Percentiles rank a stretch among this genome's conserved stretches.
These are phyloP conservation scores for Metschnikowia henanensis DNA, from an alignment of 805 yeast species.

Conservation along the genomic window DNA sequence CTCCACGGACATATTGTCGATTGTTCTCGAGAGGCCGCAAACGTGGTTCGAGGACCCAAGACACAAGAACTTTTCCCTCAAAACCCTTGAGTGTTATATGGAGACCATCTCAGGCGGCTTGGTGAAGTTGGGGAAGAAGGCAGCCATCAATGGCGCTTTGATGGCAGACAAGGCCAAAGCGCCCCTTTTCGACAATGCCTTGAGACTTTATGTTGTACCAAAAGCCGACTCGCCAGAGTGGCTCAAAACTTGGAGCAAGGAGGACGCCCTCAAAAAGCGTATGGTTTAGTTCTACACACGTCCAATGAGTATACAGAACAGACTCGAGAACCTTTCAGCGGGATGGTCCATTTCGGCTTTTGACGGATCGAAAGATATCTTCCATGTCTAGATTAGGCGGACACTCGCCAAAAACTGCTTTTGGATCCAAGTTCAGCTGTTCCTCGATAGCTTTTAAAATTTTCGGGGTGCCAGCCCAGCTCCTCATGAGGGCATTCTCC, in stretches of 20 bases:
- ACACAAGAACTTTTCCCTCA: slow-evolving; percentile 57
- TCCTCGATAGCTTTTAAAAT: slow-evolving; percentile 27
- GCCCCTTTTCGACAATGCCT: slow-evolving; percentile 74
- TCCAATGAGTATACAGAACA: background rate
- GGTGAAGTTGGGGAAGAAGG: slow-evolving; percentile 80
- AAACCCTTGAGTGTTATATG: slow-evolving; percentile 69
- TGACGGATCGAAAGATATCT: slow-evolving; percentile 45
- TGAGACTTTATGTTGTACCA: slow-evolving; percentile 79
- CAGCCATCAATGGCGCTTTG: slow-evolving; percentile 62
- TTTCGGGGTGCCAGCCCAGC: slow-evolving; percentile 44
- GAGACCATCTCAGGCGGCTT: slow-evolving; percentile 85
- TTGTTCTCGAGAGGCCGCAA: slow-evolving; percentile 61
- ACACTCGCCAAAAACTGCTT: slow-evolving; percentile 70
- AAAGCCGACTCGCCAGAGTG: slow-evolving; percentile 63
- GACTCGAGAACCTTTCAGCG: background rate
- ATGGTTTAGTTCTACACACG: slow-evolving; percentile 1
- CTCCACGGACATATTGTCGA: slow-evolving; percentile 58
- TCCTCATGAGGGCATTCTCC: slow-evolving; percentile 14
- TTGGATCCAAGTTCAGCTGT: slow-evolving; percentile 54
- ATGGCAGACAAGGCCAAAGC: slow-evolving; percentile 61
- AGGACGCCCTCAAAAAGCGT: slow-evolving; percentile 51
- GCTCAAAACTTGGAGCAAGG: slow-evolving; percentile 66
- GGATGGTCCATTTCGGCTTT: slow-evolving; percentile 32
- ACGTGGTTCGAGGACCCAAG: slow-evolving; percentile 67
- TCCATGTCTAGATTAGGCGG: slow-evolving; percentile 62